Evolutionary conservation across 1,284 basidiomycete species (phyloP).

Genomic region (Lignosus rhinocerotis): DNA sequence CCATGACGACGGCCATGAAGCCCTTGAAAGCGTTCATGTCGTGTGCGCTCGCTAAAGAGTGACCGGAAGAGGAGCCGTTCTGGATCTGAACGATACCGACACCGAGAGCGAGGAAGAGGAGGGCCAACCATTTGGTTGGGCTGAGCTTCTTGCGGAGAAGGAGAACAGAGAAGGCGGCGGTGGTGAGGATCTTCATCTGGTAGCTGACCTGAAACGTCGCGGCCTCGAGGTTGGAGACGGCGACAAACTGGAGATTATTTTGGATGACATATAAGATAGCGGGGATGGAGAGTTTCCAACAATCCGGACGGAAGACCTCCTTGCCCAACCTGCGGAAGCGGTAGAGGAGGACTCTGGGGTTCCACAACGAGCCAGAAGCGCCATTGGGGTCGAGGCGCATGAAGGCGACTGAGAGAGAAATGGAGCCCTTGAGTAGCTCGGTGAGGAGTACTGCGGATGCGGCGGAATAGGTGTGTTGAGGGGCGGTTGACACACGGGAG

Average conservation of each 20-base stretch:
- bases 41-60: slow-evolving; percentile 30
- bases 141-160: slow-evolving; percentile 78
- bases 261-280: slow-evolving; percentile 94
- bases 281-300: slow-evolving; percentile 94
- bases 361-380: slow-evolving; percentile 31
- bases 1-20: slow-evolving; percentile 64
- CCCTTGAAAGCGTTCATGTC: slow-evolving; percentile 70
- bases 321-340: slow-evolving; percentile 45
- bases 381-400: slow-evolving; percentile 35
- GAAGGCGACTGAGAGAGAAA: slow-evolving; percentile 76
- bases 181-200: slow-evolving; percentile 96
- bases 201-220: slow-evolving; percentile 93
- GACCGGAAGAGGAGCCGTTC: slow-evolving; percentile 32
- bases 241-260: slow-evolving; percentile 94
- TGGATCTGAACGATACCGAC: slow-evolving; percentile 94
- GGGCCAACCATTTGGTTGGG: slow-evolving; percentile 79
- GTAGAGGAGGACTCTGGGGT: slow-evolving; percentile 37
- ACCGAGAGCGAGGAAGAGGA: slow-evolving; percentile 83
- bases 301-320: slow-evolving; percentile 67
- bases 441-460: slow-evolving; percentile 91
- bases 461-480: slow-evolving; percentile 81
- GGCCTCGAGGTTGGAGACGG: slow-evolving; percentile 87
- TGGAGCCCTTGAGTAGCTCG: slow-evolving; percentile 88
- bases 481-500: slow-evolving; percentile 81
- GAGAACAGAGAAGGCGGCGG: slow-evolving; percentile 88